Conservation (phyloP, 2,329 filamentous ascomycete species). For the Microcyclospora tardicrescens region DNA sequence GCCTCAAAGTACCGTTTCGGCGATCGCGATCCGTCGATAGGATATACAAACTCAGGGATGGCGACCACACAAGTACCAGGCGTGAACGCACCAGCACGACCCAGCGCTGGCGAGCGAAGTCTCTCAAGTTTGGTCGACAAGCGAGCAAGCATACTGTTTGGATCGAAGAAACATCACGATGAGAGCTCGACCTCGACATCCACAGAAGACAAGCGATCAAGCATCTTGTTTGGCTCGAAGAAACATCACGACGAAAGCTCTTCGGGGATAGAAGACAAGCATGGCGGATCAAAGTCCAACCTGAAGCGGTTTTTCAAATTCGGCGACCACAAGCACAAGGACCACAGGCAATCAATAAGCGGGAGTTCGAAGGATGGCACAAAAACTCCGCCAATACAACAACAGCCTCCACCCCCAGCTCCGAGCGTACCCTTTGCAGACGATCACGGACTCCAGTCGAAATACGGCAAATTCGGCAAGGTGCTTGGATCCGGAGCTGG, state of each 20-base stretch:
- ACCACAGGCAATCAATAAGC: constrained; percentile 25
- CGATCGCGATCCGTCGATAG: constrained; percentile 54
- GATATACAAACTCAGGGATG: constrained; percentile 27
- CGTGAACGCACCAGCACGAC: neutral
- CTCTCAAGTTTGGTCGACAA: too few species aligned
- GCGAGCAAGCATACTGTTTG: too few species aligned
- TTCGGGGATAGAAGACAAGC: constrained; percentile 27
- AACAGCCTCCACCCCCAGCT: constrained; percentile 15
- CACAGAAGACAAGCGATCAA: constrained; percentile 35
- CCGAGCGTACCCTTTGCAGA: constrained; percentile 71
- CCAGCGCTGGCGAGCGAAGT: neutral
- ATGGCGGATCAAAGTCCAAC: constrained; percentile 71
- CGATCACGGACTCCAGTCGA: constrained; percentile 78
- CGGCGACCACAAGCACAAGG: constrained; percentile 49
- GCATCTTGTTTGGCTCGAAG: constrained; percentile 41
- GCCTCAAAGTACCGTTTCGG: constrained; percentile 63
- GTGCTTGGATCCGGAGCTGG: constrained; percentile 89
- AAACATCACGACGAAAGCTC: constrained; percentile 39
- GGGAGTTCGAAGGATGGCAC: constrained; percentile 15
- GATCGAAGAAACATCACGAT: neutral
- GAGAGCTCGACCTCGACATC: neutral
- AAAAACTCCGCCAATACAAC: constrained; percentile 11
- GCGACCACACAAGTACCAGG: constrained; percentile 15
- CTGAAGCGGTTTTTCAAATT: constrained; percentile 94
- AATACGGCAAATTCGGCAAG: constrained; percentile 91